Evolutionary conservation across 768 basidiomycete genomes (phyloP), one percentile per base, ranked within the genome.

Genomic region (Psilocybe tampanensis): DNA sequence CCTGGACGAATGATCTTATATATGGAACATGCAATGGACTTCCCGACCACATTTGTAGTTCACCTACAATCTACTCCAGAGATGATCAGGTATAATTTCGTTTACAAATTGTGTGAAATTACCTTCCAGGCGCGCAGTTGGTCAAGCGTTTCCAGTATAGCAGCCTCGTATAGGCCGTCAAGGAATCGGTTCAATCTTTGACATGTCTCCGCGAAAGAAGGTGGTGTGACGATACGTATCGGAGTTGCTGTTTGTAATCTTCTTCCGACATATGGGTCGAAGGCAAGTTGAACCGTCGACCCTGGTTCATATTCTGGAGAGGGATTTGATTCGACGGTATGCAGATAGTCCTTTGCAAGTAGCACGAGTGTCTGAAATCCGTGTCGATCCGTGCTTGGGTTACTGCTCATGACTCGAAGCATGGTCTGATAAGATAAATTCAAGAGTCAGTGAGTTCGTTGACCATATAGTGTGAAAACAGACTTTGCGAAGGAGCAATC

Each of bases 241-340:
- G 91, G 91, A 61, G 89, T 82, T 54, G 82, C 83, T 26, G 84
- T 86, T 44, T 83, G 84, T 2, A 93, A 74, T 23, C 79, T 76
- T n/a, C 90, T 84, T 2, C 84, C 80, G 45, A 90, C 81, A 50
- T 80, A 76, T 0, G 88, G 84, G 62, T 92, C 89, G 47, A 92
- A 89, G 1, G 82, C 83, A 2, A 77, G 70, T 17, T 66, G 68
- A 0, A 82, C 85, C 0, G 77, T 73, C 3, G 90, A 89, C 19
- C 71, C 67, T 4, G 72, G 64, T 0, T 57, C 59, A 2, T 76
- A 80, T 3, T 75, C 70, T 1, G 76, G 70, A 1, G 74, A 62
- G 1, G 77, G 74, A 19, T 68, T 63, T 2, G 67, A 63, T 36
- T 75, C 75, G 18, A 88, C 68, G 13, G 68, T 66, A 12, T 69